phyloP scores from a whole-genome alignment of 441 rosid species.

The Raphanus hybrid region DNA sequence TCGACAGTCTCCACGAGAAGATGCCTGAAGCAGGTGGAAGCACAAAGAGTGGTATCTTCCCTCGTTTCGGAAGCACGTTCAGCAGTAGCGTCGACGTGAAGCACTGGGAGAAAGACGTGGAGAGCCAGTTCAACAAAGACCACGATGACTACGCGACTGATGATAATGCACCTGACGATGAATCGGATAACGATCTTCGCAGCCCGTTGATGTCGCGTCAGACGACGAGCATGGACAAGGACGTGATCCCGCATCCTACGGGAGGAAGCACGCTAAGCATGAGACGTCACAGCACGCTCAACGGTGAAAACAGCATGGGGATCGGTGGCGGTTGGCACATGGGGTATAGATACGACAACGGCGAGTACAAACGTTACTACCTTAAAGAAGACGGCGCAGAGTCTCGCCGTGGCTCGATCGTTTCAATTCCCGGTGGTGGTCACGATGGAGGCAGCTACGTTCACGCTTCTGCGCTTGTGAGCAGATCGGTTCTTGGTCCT shows the following conservation, averaged over 20 bases:
- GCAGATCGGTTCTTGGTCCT: conserved; percentile 71
- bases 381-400: conserved; percentile 65
- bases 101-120: conserved; percentile 61
- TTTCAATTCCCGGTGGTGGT: conserved; percentile 57
- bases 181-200: conserved; percentile 64
- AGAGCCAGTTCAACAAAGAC: conserved; percentile 63
- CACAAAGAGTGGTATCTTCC: conserved; percentile 59
- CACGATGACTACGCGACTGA: conserved; percentile 56
- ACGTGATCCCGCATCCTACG: conserved; percentile 52
- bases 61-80: conserved; percentile 74
- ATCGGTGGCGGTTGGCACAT: conserved; percentile 84
- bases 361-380: conserved; percentile 67
- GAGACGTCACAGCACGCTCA: conserved; percentile 64
- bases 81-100: conserved; percentile 59
- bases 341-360: conserved; percentile 71
- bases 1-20: conserved; percentile 71
- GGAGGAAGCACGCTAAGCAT: conserved; percentile 61
- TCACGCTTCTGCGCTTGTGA: conserved; percentile 72
- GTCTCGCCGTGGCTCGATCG: conserved; percentile 65
- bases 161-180: conserved; percentile 53
- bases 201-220: conserved; percentile 75
- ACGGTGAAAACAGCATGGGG: conserved; percentile 58
- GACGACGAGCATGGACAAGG: conserved; percentile 72
- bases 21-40: conserved; percentile 67
- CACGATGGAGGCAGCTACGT: conserved; percentile 56